Evolutionary conservation across 2,329 filamentous ascomycete genomes (phyloP).

Genomic region (Xylaria polymorpha): DNA sequence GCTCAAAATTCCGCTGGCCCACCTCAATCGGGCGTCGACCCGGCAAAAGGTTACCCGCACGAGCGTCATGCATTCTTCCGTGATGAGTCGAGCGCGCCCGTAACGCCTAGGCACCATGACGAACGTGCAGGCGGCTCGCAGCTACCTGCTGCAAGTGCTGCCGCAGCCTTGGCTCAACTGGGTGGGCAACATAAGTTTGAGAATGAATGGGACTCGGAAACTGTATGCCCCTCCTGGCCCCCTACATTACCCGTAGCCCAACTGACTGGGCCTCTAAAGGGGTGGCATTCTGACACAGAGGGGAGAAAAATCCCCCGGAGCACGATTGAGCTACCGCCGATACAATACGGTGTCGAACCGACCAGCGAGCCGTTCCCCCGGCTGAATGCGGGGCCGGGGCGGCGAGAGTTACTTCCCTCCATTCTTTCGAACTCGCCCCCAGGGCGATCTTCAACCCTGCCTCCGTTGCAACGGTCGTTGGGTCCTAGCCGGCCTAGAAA

Average conservation of each 20-base stretch:
- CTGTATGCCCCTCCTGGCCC: constrained; percentile 63
- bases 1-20: constrained; percentile 52
- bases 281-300: constrained; percentile 78
- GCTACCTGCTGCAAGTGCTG: constrained; percentile 79
- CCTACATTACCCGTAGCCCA: constrained; percentile 34
- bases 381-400: constrained; percentile 67
- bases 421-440: constrained; percentile 85
- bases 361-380: constrained; percentile 80
- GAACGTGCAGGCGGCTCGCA: constrained; percentile 73
- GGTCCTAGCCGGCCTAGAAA: constrained; percentile 82
- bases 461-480: constrained; percentile 80
- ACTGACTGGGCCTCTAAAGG: constrained; percentile 58
- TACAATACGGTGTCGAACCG: constrained; percentile 70
- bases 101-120: constrained; percentile 75
- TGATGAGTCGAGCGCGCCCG: constrained; percentile 74
- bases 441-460: constrained; percentile 87
- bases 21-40: constrained; percentile 45
- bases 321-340: constrained; percentile 78
- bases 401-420: constrained; percentile 82
- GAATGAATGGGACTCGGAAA: constrained; percentile 81
- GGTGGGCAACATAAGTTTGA: constrained; percentile 77
- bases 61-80: constrained; percentile 75
- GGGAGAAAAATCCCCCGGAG: constrained; percentile 71
- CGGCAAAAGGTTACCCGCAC: constrained; percentile 63
- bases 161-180: constrained; percentile 87